Evolutionary conservation across 257 asterid species (phyloP), one percentile per base, ranked within the genome.

Genomic region (Solanum commersonii): DNA sequence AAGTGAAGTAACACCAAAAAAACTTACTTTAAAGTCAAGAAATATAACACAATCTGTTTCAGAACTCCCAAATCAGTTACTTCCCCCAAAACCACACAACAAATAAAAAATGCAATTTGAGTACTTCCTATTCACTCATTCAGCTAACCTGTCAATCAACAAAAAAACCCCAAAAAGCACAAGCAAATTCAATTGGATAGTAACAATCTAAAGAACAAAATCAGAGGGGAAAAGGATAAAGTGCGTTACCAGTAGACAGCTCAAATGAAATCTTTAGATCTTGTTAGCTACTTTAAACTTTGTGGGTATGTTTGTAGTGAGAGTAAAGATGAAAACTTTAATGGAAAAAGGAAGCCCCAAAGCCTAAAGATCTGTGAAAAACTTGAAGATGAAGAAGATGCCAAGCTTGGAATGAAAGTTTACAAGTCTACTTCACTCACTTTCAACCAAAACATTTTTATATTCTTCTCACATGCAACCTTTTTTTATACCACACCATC

Each of bases 301-400:
- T 44, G 67, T 79, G 25, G 85, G 85, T 46, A 46, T 84, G 87
- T 87, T 68, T 87, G 89, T 23, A 74, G 60, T 60, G 83, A 85
- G 82, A 88, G 87, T 73, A 42, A 89, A 83, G 88, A 27, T 52
- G 82, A 44, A 81, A 81, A 81, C 85, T 29, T 81, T 29, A 81
- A 81, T 46, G 85, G 38, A n/a, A 67, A 79, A 81, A 63, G 46
- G 59, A 6, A 31, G 52, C 15, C 18, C 6, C 31, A 78, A 74
- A 72, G 27, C 18, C 83, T 77, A 23, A n/a, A 33, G 88, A 86
- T 78, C 84, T 27, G 78, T 33, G 71, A 86, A 59, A 59, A 52
- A 59, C n/a, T 56, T 42, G 83, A 68, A 76, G 11, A 72, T 67
- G 40, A 79, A 86, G 16, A 42, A 25, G 85, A 81, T 46, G 85